Evolutionary conservation across 1,284 basidiomycete species (phyloP), one percentile per base, ranked within the genome.

Genomic region (Porogramme epimiltina): DNA sequence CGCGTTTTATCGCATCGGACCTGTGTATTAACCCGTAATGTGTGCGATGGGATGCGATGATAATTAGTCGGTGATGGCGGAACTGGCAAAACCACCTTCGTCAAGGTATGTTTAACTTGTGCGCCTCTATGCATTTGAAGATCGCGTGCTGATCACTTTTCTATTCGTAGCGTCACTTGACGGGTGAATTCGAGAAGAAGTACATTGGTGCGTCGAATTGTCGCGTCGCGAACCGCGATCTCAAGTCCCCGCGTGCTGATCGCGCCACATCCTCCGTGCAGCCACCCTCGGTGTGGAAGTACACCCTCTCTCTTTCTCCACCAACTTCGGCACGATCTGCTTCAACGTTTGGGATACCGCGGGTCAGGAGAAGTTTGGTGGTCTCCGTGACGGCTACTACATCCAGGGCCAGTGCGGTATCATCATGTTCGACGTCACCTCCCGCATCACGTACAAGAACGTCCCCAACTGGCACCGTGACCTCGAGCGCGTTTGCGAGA

Each of bases 331-430:
- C 66, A 94, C 90, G 52, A 95, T 99, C 79, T 92, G 91, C 80
- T 99, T 99, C 87, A 99, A 99, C 73, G 96, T 98, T 50, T 99
- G 97, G 97, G 97, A 99, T 76, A 99, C 97, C 39, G 97, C 97
- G 50, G 97, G 97, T 47, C 97, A 99, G 80, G 97, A 99, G 78
- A 99, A 99, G 80, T 99, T 99, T 64, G 95, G 95, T 79, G 95
- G 95, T 70, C 89, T 98, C 59, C 92, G 95, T 63, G 95, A 97
- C 75, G 95, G 95, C 48, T 97, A 97, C 78, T 98, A 98, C 78
- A 97, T 98, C 72, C 95, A 97, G 75, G 97, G 97, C 65, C 95
- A 99, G 75, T 99, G 95, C 70, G 97, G 97, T 70, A 99, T 99
- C 81, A 99, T 99, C 87, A 99, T 99, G 97, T 99, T 99, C 78